Conservation (phyloP, 441 rosid species). For the Populus hybrid region DNA sequence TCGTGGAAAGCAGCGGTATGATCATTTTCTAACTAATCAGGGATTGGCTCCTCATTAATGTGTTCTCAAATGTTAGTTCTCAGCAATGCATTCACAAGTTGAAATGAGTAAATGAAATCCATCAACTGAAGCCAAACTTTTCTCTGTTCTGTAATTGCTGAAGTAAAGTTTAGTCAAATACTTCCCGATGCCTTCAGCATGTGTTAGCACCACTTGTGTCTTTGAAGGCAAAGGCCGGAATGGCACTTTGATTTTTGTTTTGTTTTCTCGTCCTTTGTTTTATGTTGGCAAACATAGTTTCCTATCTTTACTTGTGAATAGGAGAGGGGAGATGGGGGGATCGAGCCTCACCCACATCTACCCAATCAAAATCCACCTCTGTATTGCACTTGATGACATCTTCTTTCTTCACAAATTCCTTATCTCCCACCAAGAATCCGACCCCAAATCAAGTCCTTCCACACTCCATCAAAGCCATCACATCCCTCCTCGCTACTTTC, state of each 20-base stretch:
- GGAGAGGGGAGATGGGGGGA: slow-evolving; percentile 15
- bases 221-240: not conserved
- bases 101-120: too few species aligned
- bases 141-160: too few species aligned
- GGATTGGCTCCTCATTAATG: too few species aligned
- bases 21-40: too few species aligned
- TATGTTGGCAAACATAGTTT: not conserved
- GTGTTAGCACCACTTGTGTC: too few species aligned
- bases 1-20: too few species aligned
- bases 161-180: too few species aligned
- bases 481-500: not conserved
- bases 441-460: not conserved
- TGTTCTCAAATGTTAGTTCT: too few species aligned
- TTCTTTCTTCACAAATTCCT: slow-evolving; percentile 22
- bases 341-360: slow-evolving; percentile 47
- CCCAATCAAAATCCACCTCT: slow-evolving; percentile 46
- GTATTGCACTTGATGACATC: slow-evolving; percentile 26
- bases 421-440: slow-evolving; percentile 18
- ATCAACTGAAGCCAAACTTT: too few species aligned
- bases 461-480: not conserved
- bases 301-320: not conserved
- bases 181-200: too few species aligned
- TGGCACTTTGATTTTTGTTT: not conserved
- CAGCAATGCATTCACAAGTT: too few species aligned
- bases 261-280: not conserved